These are phyloP conservation scores for Avicennia marina DNA, from an alignment of 257 asterid genomes.

Conservation along the genomic window DNA sequence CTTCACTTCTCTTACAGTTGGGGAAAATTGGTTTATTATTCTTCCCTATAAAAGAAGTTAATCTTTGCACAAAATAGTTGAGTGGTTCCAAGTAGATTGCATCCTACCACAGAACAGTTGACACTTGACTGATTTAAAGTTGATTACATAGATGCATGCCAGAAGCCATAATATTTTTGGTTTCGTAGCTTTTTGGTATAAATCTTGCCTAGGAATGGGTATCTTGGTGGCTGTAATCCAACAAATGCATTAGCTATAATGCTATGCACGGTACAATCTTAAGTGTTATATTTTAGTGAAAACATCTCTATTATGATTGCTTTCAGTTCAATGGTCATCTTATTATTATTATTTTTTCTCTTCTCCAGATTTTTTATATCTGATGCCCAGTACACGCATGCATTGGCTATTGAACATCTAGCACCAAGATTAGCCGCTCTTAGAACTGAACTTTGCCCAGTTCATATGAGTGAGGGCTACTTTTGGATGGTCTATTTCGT, in stretches of 20 bases:
- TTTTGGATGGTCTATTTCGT: conserved; percentile 99
- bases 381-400: conserved; percentile 75
- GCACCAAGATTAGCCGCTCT: conserved; percentile 93
- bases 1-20: no score
- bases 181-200: no score
- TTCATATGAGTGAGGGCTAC: conserved; percentile 81
- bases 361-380: conserved; percentile 73
- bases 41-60: no score
- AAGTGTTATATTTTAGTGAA: not conserved
- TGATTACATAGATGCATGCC: no score
- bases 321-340: conserved; percentile 13
- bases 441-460: conserved; percentile 92
- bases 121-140: no score
- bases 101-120: no score
- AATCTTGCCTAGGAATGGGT: no score
- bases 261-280: not conserved
- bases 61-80: no score
- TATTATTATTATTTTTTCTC: conserved; percentile 11
- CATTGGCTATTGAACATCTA: conserved; percentile 66
- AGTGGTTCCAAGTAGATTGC: no score
- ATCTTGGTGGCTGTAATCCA: no score
- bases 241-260: not conserved
- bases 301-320: not conserved
- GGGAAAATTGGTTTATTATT: no score
- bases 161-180: no score